These are phyloP conservation scores for Nicotiana undulata DNA, from an alignment of 257 asterid genomes.

Conservation along the genomic window DNA sequence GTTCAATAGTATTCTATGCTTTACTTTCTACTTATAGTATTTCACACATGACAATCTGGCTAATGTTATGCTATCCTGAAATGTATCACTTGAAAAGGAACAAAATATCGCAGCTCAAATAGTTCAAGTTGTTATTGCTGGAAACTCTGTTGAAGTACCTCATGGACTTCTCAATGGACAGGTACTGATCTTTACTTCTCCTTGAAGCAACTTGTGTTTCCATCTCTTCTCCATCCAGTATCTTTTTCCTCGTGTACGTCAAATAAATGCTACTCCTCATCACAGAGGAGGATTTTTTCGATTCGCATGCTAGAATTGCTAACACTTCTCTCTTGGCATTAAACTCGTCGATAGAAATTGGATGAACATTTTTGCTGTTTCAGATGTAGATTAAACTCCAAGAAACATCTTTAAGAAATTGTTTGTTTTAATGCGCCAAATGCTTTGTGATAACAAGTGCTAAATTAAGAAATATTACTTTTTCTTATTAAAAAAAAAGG, in stretches of 20 bases:
- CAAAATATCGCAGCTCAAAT: conserved; percentile 80
- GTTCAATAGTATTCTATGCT: conserved; percentile 29
- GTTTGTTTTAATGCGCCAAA: neutral
- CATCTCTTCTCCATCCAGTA: neutral
- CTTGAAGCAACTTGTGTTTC: neutral
- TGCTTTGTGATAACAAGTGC: neutral
- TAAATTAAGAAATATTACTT: neutral
- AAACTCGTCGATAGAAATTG: neutral
- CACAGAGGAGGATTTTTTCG: neutral
- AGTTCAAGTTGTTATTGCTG: conserved; percentile 88
- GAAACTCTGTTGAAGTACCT: conserved; percentile 76
- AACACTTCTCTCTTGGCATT: neutral
- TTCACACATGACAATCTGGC: conserved; percentile 6
- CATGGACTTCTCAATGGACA: conserved; percentile 79
- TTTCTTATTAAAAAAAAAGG: neutral
- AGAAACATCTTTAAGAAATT: neutral
- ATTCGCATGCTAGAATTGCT: neutral
- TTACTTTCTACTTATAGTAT: neutral
- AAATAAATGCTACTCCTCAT: neutral
- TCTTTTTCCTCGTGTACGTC: neutral
- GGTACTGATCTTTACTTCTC: conserved; percentile 36
- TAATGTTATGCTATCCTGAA: conserved; percentile 13
- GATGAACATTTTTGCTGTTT: neutral
- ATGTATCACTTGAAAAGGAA: conserved; percentile 44
- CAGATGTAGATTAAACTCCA: neutral